These are phyloP conservation scores for Ustilago xerochloae DNA, from an alignment of 1,284 basidiomycete species.

Conservation along the genomic window DNA sequence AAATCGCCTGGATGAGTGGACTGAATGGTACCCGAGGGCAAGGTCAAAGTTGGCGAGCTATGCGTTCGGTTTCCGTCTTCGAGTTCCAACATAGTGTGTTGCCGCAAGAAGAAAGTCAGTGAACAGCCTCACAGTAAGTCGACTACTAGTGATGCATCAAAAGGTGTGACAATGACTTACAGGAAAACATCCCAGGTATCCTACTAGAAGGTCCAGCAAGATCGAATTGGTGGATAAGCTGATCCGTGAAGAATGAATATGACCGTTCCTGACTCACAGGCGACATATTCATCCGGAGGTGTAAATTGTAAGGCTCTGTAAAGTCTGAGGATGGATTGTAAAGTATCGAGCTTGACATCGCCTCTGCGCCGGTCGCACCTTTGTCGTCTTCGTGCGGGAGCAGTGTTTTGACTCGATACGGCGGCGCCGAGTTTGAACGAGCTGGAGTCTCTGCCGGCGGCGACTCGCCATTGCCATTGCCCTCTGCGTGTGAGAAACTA, in stretches of 20 bases:
- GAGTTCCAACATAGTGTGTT: background rate
- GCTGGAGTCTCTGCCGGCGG: background rate
- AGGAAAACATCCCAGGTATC: background rate
- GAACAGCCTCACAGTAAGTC: background rate
- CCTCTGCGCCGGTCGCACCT: background rate
- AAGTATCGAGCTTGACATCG: background rate
- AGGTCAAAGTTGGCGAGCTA: background rate
- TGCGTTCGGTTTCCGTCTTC: background rate
- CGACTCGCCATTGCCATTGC: background rate
- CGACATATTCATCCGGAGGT: background rate
- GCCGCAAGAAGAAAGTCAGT: background rate
- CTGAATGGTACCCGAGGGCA: background rate
- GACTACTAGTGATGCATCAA: no score
- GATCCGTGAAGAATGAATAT: background rate
- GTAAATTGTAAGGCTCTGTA: background rate
- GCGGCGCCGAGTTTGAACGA: slow-evolving; percentile 15
- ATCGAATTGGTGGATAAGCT: background rate
- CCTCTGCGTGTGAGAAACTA: background rate
- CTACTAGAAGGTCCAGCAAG: background rate
- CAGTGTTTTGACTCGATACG: background rate
- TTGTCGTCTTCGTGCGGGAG: background rate
- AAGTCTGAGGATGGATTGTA: background rate
- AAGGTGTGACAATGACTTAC: background rate
- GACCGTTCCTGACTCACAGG: background rate
- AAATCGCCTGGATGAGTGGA: background rate